Conservation (phyloP, 805 yeast species). For the Lachancea fermentati region DNA sequence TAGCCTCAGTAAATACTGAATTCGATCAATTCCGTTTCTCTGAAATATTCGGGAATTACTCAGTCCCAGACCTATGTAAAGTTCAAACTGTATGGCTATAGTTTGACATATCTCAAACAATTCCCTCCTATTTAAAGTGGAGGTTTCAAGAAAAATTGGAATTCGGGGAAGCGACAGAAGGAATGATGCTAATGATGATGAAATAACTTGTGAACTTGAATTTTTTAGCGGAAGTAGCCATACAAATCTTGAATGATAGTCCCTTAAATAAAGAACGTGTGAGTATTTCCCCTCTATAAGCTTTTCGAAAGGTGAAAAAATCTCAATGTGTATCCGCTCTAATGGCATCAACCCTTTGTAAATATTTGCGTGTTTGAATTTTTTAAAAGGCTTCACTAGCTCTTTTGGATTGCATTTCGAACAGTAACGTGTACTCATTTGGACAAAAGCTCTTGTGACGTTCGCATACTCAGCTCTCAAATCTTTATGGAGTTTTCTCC, state of each 20-base stretch:
- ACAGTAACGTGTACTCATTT: constrained; percentile 22
- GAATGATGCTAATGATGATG: constrained; percentile 13
- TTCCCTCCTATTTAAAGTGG: constrained; percentile 26
- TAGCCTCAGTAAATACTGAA: constrained; percentile 13
- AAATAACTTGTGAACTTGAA: constrained; percentile 19
- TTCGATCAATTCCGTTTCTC: constrained; percentile 15
- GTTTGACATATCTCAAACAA: constrained; percentile 26
- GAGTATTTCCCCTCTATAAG: constrained; percentile 25
- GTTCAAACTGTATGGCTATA: constrained; percentile 18
- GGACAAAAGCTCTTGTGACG: constrained; percentile 19
- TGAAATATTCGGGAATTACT: constrained; percentile 16
- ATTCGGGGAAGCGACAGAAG: constrained; percentile 19
- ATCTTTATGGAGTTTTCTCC: constrained; percentile 13
- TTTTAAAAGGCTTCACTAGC: constrained; percentile 11
- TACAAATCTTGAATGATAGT: constrained; percentile 25
- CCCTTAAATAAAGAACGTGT: constrained; percentile 25
- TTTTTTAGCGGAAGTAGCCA: constrained; percentile 30
- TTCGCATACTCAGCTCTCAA: constrained; percentile 23
- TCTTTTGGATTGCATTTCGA: constrained; percentile 25
- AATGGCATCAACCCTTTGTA: constrained; percentile 21
- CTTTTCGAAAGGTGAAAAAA: constrained; percentile 21
- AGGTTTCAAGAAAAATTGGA: constrained; percentile 29
- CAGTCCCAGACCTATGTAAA: constrained; percentile 28
- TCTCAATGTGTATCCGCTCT: constrained; percentile 28
- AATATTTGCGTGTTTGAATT: constrained; percentile 14